Evolutionary conservation across 2,329 filamentous ascomycete genomes (phyloP).

Genomic region (Plectosphaerella sp.): DNA sequence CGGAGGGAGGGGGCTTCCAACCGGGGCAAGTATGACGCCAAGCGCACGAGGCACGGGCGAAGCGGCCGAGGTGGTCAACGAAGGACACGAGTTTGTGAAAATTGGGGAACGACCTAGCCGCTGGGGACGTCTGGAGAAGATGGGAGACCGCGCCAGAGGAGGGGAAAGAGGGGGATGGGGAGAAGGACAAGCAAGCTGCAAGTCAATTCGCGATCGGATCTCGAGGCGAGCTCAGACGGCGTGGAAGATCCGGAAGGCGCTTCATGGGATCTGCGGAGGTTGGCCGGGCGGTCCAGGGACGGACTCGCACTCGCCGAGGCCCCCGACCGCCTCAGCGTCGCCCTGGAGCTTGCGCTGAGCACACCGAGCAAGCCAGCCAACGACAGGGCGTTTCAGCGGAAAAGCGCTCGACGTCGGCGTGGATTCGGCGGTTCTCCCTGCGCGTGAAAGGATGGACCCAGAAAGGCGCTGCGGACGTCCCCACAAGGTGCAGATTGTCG

Average conservation of each 20-base stretch:
- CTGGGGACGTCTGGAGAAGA: no score
- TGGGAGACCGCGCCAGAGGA: no score
- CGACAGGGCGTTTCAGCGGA: constrained; percentile 3
- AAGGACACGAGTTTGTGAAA: no score
- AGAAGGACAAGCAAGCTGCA: background rate
- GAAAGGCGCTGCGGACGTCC: constrained; percentile 22
- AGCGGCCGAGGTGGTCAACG: no score
- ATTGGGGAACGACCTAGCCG: no score
- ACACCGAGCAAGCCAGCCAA: no score
- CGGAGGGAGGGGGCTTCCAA: background rate
- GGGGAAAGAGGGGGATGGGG: background rate
- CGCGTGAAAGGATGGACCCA: constrained; percentile 8
- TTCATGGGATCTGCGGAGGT: no score
- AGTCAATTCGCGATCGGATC: background rate
- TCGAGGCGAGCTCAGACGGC: background rate
- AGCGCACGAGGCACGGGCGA: background rate
- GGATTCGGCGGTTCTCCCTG: constrained; percentile 14
- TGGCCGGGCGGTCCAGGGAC: no score
- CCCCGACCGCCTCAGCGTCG: no score
- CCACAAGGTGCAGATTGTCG: constrained; percentile 17
- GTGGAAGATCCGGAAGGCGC: no score
- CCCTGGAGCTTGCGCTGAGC: no score
- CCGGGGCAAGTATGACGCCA: background rate
- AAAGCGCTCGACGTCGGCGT: constrained; percentile 12
- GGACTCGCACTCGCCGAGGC: no score